These are phyloP conservation scores for Biancaea sappan DNA, from an alignment of 306 rosid species.

Conservation along the genomic window DNA sequence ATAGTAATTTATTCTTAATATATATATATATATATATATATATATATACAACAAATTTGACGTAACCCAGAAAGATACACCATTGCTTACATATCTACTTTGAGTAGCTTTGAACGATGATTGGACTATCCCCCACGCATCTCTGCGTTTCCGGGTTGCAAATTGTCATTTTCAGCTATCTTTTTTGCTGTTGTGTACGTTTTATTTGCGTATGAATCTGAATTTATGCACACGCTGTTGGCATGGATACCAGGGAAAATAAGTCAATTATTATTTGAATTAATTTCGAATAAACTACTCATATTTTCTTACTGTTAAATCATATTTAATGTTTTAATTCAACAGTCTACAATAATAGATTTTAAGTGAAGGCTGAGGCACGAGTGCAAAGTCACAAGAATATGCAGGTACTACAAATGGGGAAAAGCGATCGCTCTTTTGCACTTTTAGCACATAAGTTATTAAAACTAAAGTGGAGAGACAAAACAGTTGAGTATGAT, in stretches of 20 bases:
- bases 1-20: too few species aligned
- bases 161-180: neutral
- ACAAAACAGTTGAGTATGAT: too few species aligned
- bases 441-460: too few species aligned
- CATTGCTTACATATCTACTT: neutral
- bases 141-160: neutral
- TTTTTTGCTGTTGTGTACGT: neutral
- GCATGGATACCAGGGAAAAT: neutral
- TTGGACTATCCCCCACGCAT: neutral
- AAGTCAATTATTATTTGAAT: neutral
- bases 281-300: neutral
- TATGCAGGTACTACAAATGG: too few species aligned
- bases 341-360: too few species aligned
- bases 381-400: too few species aligned
- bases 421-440: too few species aligned
- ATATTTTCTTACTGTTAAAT: too few species aligned
- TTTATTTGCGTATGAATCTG: neutral
- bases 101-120: neutral
- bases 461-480: too few species aligned
- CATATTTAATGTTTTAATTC: too few species aligned
- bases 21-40: too few species aligned
- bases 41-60: neutral
- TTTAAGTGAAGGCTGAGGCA: too few species aligned
- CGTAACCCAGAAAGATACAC: neutral
- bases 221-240: neutral